Percentiles rank a stretch among this genome's conserved stretches.
Evolutionary conservation across 768 basidiomycete species (phyloP).

Genomic region (Bullera alba): DNA sequence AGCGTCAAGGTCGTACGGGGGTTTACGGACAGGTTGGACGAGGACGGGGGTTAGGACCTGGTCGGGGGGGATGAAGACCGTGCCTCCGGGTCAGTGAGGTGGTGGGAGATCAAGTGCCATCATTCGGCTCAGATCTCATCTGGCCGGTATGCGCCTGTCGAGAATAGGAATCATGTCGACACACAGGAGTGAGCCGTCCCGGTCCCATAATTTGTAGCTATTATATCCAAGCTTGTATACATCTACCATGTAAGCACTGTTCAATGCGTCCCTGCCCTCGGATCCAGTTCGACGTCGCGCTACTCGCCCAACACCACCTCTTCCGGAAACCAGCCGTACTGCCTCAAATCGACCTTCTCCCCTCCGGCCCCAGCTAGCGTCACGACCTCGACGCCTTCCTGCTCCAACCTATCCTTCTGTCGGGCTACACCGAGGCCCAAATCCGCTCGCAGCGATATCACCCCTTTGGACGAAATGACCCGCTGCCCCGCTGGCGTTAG

Average conservation of each 20-base stretch:
- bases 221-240: no score
- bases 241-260: no score
- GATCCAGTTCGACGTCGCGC: no score
- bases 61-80: not conserved
- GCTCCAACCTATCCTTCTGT: conserved; percentile 68
- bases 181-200: no score
- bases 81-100: no score
- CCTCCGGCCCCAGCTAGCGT: conserved; percentile 53
- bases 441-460: conserved; percentile 68
- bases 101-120: no score
- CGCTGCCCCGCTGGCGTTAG: conserved; percentile 19
- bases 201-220: no score
- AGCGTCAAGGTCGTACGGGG: not conserved
- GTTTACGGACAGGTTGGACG: not conserved
- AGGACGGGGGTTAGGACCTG: not conserved
- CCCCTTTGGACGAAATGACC: conserved; percentile 39
- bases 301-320: conserved; percentile 3
- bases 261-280: no score
- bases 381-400: conserved; percentile 74
- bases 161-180: no score
- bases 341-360: conserved; percentile 51
- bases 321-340: conserved; percentile 46
- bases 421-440: conserved; percentile 69
- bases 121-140: no score
- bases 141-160: no score